Evolutionary conservation across 805 yeast genomes (phyloP).

Genomic region (Myxozyma neotropica): DNA sequence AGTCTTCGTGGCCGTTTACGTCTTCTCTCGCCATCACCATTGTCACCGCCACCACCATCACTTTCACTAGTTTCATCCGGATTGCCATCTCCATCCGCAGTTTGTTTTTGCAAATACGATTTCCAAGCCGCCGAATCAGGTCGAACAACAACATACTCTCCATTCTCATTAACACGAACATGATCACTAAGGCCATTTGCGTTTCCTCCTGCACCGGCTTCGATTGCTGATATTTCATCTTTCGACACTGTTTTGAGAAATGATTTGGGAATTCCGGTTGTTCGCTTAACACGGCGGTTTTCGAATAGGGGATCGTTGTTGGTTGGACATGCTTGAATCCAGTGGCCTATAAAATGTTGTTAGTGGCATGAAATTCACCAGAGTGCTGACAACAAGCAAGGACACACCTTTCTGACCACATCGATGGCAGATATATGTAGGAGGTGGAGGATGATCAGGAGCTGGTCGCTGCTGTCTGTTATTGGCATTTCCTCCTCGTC

Average conservation of each 20-base stretch:
- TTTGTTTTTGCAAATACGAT: constrained; percentile 30
- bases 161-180: constrained; percentile 85
- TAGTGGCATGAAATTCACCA: not conserved
- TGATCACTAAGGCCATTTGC: constrained; percentile 41
- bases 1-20: constrained; percentile 4
- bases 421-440: constrained; percentile 93
- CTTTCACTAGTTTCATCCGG: constrained; percentile 4
- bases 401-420: constrained; percentile 82
- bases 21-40: constrained; percentile 1
- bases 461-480: constrained; percentile 32
- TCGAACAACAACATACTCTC: constrained; percentile 92
- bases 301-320: constrained; percentile 91
- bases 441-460: constrained; percentile 82
- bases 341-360: constrained; percentile 55
- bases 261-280: constrained; percentile 96
- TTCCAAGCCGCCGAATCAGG: constrained; percentile 63
- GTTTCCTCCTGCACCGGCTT: constrained; percentile 45
- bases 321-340: constrained; percentile 95
- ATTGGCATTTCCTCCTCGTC: constrained; percentile 32
- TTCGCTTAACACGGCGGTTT: constrained; percentile 84
- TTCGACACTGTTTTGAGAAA: constrained; percentile 84
- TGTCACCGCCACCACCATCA: constrained; percentile 8
- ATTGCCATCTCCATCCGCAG: constrained; percentile 14
- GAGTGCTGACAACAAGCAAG: too few relatives aligned
- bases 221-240: constrained; percentile 57